Conservation (phyloP, 768 basidiomycete species). For the Mycena polygramma region DNA sequence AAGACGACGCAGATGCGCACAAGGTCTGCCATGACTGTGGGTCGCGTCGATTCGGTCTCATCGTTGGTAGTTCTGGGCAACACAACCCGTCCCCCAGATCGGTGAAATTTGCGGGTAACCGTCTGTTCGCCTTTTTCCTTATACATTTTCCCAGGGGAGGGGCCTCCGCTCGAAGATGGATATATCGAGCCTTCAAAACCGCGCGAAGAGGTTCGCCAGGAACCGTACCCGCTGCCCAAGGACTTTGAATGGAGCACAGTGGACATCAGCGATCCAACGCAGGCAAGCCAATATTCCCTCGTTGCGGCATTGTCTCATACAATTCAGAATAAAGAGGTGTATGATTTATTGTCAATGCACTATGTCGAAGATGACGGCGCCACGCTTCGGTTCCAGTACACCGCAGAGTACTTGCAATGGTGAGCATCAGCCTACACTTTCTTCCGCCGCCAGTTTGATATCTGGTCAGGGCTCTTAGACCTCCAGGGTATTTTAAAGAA, state of each 20-base stretch:
- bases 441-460: conserved; percentile 10
- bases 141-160: conserved; percentile 63
- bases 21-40: conserved; percentile 67
- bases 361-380: conserved; percentile 98
- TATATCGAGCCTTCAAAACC: conserved; percentile 88
- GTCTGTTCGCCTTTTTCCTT: background rate
- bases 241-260: conserved; percentile 93
- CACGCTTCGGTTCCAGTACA: conserved; percentile 97
- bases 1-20: conserved; percentile 88
- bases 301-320: conserved; percentile 18
- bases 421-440: conserved; percentile 45
- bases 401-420: conserved; percentile 95
- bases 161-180: conserved; percentile 79
- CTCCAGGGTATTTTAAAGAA: conserved; percentile 92
- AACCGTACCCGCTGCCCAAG: conserved; percentile 88
- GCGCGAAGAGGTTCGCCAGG: conserved; percentile 85
- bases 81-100: conserved; percentile 95
- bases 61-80: conserved; percentile 88
- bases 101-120: conserved; percentile 54
- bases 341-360: conserved; percentile 90
- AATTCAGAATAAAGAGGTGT: conserved; percentile 88
- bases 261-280: conserved; percentile 80
- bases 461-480: conserved; percentile 85
- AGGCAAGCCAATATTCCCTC: conserved; percentile 61
- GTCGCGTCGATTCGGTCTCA: conserved; percentile 14